Evolutionary conservation across 805 yeast species (phyloP), one percentile per base, ranked within the genome.

Genomic region (Saccharomycopsis capsularis): DNA sequence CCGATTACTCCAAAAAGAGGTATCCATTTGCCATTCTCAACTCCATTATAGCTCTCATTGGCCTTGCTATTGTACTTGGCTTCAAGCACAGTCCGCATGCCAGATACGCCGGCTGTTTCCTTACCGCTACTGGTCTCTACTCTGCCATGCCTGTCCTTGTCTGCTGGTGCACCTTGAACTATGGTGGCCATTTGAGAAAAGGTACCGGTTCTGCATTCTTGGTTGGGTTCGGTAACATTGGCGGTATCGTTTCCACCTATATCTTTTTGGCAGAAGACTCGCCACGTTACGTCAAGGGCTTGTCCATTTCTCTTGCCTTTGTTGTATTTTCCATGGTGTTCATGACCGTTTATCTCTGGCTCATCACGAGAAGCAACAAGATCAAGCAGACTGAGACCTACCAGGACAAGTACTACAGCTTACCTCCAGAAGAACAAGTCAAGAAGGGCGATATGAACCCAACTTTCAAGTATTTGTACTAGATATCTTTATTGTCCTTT

Each of bases 161-260:
- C 11, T 81, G 87, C 64, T 81, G 87, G 87, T 63, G 74, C 19
- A 70, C 79, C 9, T 66, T 81, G 60, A 81, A 81, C 58, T 50
- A 42, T 24, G 56, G 54, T 15, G 85, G 87, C 9, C 87, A 82
- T 60, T 61, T 73, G 21, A 68, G 86, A 57, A 78, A 79, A 51
- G 71, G 77, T 42, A 76, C 75, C 11, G 79, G 78, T 9, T 68
- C 81, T 13, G 82, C 79, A 1, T 74, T 74, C 69, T 79, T 78
- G 57, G 75, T 82, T 58, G 87, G 87, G 1, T 80, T 82, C 56
- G 88, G 86, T 46, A 82, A 82, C 63, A 79, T 79, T 58, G 88
- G 87, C 42, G 87, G 86, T 51, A 81, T 82, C 57, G 71, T 81
- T 47, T 68, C 86, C 3, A 73, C 85, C 2, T 82, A 70, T 56